Percentiles rank a stretch among this genome's conserved stretches.
These are phyloP conservation scores for Pezicula carpinea DNA, from an alignment of 2,329 filamentous ascomycete genomes.

Conservation along the genomic window DNA sequence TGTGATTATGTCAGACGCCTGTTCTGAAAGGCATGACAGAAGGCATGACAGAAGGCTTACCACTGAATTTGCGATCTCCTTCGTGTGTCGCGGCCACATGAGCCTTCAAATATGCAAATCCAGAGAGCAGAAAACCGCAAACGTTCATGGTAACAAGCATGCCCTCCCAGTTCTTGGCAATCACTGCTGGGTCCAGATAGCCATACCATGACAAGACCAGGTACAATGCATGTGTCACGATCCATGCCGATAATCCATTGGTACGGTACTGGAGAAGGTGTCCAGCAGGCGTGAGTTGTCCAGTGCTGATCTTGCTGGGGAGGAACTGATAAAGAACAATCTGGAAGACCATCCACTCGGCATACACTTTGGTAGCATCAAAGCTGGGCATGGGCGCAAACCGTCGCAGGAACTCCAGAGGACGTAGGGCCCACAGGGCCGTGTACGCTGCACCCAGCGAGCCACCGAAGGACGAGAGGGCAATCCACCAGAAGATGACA, in stretches of 20 bases:
- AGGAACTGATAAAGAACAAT: slow-evolving; percentile 29
- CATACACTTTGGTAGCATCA: slow-evolving; percentile 20
- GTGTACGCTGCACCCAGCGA: slow-evolving; percentile 13
- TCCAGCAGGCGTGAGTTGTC: slow-evolving; percentile 39
- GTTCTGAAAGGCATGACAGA: not conserved
- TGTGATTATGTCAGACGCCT: slow-evolving; percentile 11
- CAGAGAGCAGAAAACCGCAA: slow-evolving; percentile 29
- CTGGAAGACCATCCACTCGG: slow-evolving; percentile 31
- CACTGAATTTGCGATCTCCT: slow-evolving; percentile 39
- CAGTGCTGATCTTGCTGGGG: slow-evolving; percentile 28
- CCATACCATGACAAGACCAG: slow-evolving; percentile 23
- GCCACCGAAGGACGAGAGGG: slow-evolving; percentile 21
- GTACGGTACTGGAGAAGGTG: slow-evolving; percentile 37
- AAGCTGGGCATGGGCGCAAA: slow-evolving; percentile 16
- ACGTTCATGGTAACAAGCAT: slow-evolving; percentile 35
- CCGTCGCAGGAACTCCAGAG: slow-evolving; percentile 10
- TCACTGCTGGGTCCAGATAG: slow-evolving; percentile 33
- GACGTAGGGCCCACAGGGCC: slow-evolving; percentile 11
- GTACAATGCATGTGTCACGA: slow-evolving; percentile 33
- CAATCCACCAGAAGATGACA: slow-evolving; percentile 17
- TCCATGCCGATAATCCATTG: slow-evolving; percentile 38
- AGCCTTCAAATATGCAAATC: slow-evolving; percentile 34
- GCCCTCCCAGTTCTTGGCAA: slow-evolving; percentile 38
- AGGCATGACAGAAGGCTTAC: slow-evolving; percentile 15
- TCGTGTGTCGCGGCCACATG: slow-evolving; percentile 34